Base-by-base conservation (phyloP, 768 basidiomycete genomes). In the Obba rivulosa region DNA sequence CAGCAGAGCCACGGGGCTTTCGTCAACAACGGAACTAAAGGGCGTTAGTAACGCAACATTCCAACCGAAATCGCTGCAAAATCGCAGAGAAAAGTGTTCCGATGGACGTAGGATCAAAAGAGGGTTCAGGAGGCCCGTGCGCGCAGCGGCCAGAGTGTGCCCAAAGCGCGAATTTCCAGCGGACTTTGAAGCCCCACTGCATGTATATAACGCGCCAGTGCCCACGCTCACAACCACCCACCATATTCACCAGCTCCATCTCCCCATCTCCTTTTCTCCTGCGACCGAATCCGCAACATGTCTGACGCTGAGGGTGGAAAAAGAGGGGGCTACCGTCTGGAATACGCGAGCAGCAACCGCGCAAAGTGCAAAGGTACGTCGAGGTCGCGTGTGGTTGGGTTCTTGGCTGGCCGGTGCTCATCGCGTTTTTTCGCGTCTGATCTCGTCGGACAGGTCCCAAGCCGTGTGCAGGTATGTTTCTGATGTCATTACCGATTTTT, bases 301-400 rank as follows among this genome's bases (percentile, higher is more conserved):
- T 72, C 69, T 39, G 70, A 70, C 53, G 54, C 51, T 28, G 70
- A 69, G 53, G 57, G 53, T 16, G 49, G 45, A 46, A 82, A 75
- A 66, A 74, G 77, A 48, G 66, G 72, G 39, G 83, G 83, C 52
- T 91, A 91, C 69, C 81, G 88, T 56, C 70, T 91, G 36, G 88
- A 91, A 66, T 89, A 89, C 66, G 81, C 88, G 44, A 51, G 67
- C 39, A 81, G 79, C 48, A 73, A 68, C 50, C 76, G 87, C 50
- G 73, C 87, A 31, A 86, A 86, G 69, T 91, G 87, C 70, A 89
- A 87, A 73, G 88, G 87, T 85, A 51, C 44, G 74, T 64, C 38
- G 42, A 17, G 53, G 58, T 54, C 58, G 45, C 39, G 42, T 44
- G 52, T 52, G 39, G 55, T 48, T 52, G 57, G 43, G 63, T 54